phyloP scores from a whole-genome alignment of 352 stramenopile genomes.

The Globisporangium carolinianum region DNA sequence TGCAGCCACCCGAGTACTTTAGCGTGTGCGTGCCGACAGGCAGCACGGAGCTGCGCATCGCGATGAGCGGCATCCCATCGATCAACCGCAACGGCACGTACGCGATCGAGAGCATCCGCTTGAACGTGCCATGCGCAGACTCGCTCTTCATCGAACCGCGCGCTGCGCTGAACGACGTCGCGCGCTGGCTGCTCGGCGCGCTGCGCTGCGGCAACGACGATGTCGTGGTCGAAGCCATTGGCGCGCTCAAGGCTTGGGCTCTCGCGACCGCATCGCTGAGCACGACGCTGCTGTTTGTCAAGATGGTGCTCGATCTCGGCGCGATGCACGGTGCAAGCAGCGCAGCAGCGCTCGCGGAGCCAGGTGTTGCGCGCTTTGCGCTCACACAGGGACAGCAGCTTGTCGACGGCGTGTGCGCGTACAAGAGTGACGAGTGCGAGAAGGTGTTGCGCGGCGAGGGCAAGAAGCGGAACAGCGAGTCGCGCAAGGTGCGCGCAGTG shows the following conservation, averaged over 20 bases:
- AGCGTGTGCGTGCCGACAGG: conserved; percentile 29
- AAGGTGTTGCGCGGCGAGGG: conserved; percentile 23
- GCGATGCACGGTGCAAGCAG: conserved; percentile 1
- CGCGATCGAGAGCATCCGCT: conserved; percentile 55
- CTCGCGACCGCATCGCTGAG: conserved; percentile 75
- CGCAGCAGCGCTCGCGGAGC: conserved; percentile 3
- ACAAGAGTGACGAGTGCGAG: conserved; percentile 35
- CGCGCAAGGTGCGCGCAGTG: conserved; percentile 57
- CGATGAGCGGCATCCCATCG: conserved; percentile 52
- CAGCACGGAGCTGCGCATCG: conserved; percentile 49
- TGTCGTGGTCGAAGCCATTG: conserved; percentile 55
- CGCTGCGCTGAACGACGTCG: conserved; percentile 45
- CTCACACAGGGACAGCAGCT: conserved; percentile 41
- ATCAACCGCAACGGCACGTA: conserved; percentile 64
- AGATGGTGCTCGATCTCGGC: conserved; percentile 48
- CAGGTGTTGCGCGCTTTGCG: conserved; percentile 26
- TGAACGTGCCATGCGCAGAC: conserved; percentile 48
- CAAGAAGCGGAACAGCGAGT: conserved; percentile 47
- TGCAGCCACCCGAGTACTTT: conserved; percentile 24
- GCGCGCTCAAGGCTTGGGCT: conserved; percentile 56
- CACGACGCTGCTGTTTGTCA: conserved; percentile 60
- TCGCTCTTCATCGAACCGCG: conserved; percentile 64
- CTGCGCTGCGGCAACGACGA: conserved; percentile 39
- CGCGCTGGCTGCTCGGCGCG: conserved; percentile 52
- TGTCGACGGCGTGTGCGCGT: conserved; percentile 35